phyloP scores from a whole-genome alignment of 345 rosid genomes.

The Geranium brycei region DNA sequence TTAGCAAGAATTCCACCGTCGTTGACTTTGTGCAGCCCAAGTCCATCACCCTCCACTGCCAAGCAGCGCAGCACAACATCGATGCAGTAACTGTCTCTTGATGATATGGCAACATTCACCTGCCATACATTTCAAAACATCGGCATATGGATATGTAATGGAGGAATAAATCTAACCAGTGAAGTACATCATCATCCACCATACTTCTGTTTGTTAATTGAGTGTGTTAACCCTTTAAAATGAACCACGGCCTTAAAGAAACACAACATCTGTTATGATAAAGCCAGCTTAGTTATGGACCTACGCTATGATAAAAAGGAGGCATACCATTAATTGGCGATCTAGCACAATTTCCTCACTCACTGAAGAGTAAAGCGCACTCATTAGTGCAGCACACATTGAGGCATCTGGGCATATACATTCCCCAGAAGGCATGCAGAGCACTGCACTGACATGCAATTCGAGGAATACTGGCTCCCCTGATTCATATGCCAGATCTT shows the following conservation, averaged over 20 bases:
- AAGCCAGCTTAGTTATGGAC: no score
- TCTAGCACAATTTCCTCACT: conserved; percentile 66
- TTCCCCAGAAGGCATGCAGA: conserved; percentile 92
- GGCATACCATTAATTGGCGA: conserved; percentile 69
- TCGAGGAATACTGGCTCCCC: conserved; percentile 52
- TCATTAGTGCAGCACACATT: conserved; percentile 75
- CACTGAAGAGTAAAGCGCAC: conserved; percentile 77
- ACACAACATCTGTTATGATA: no score
- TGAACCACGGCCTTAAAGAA: no score
- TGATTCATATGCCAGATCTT: conserved; percentile 42
- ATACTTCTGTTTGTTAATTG: no score
- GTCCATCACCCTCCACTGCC: conserved; percentile 86
- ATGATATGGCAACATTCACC: conserved; percentile 70
- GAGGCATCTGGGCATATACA: conserved; percentile 79
- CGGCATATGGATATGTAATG: not conserved
- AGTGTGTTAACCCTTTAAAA: no score
- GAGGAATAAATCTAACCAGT: not conserved
- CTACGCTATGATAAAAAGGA: no score
- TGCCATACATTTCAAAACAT: conserved; percentile 19
- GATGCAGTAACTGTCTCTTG: conserved; percentile 61
- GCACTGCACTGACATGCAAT: conserved; percentile 79
- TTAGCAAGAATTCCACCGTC: conserved; percentile 81
- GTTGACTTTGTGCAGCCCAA: conserved; percentile 41
- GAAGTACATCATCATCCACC: no score
- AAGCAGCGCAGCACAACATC: conserved; percentile 80